Evolutionary conservation across 2,329 filamentous ascomycete species (phyloP).

Genomic region (Sclerotinia subarctica): DNA sequence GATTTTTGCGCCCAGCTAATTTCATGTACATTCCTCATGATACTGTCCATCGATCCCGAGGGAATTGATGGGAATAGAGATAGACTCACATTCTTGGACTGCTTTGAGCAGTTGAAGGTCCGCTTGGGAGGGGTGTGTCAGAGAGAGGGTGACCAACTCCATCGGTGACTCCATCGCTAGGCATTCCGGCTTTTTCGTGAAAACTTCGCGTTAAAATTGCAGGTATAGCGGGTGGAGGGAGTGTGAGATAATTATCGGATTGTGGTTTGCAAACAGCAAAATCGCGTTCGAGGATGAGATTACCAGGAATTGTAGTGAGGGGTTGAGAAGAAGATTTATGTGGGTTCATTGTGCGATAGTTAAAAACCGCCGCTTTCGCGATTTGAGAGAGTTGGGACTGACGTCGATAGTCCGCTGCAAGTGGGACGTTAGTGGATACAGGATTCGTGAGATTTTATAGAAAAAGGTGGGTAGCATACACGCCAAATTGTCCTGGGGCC

Average conservation of each 20-base stretch:
- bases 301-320: conserved; percentile 12
- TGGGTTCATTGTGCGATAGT: conserved; percentile 18
- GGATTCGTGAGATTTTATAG: background rate
- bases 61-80: background rate
- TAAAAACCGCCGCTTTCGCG: conserved; percentile 14
- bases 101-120: conserved; percentile 35
- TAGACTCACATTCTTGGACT: conserved; percentile 38
- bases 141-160: conserved; percentile 25
- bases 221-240: conserved; percentile 12
- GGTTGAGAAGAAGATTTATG: conserved; percentile 11
- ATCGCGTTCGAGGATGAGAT: conserved; percentile 8
- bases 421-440: conserved; percentile 13
- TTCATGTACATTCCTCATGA: background rate
- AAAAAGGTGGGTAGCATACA: conserved; percentile 18
- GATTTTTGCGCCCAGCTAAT: conserved; percentile 7
- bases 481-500: conserved; percentile 10
- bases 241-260: conserved; percentile 6
- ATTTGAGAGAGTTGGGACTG: conserved; percentile 21
- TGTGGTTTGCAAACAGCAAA: conserved; percentile 18
- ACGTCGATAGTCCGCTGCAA: conserved; percentile 18
- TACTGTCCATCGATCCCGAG: background rate
- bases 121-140: conserved; percentile 31
- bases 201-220: background rate
- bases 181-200: conserved; percentile 13
- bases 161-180: conserved; percentile 17